phyloP scores from a whole-genome alignment of 2,329 filamentous ascomycete species.

The Ophiostoma ulmi region DNA sequence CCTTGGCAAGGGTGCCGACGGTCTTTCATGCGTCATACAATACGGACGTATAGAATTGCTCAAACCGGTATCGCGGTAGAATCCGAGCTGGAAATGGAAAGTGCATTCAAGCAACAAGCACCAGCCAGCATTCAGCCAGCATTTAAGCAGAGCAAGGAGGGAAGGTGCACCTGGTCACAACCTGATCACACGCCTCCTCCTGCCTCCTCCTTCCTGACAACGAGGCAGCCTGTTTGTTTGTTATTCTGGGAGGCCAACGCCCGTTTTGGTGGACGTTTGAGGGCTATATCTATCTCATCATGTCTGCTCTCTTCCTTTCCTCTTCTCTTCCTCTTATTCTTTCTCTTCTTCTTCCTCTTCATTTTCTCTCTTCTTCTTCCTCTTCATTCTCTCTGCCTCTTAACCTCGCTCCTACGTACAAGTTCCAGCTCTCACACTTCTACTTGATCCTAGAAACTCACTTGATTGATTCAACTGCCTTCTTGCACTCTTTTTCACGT shows the following conservation, averaged over 20 bases:
- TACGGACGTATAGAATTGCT: background rate
- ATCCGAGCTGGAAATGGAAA: background rate
- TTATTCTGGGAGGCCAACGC: background rate
- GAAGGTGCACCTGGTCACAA: slow-evolving; percentile 10
- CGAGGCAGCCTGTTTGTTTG: slow-evolving; percentile 12
- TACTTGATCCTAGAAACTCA: background rate
- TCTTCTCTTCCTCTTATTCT: background rate
- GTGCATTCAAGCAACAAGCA: background rate
- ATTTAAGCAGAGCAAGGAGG: background rate
- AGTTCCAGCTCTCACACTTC: background rate
- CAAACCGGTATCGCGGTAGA: background rate
- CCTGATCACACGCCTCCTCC: background rate
- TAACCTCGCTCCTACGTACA: background rate
- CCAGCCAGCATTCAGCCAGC: background rate
- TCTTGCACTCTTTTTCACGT: background rate
- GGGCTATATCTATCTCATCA: background rate
- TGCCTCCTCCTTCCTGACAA: background rate
- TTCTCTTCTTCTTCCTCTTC: background rate
- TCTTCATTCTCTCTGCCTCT: background rate
- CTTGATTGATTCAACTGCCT: background rate
- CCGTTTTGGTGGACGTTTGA: background rate
- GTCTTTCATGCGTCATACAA: slow-evolving; percentile 14
- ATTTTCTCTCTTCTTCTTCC: background rate
- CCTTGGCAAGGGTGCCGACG: slow-evolving; percentile 12
- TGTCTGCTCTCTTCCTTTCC: background rate